These are phyloP conservation scores for Bimuria novae-zelandiae DNA, from an alignment of 2,329 filamentous ascomycete species.

Conservation along the genomic window DNA sequence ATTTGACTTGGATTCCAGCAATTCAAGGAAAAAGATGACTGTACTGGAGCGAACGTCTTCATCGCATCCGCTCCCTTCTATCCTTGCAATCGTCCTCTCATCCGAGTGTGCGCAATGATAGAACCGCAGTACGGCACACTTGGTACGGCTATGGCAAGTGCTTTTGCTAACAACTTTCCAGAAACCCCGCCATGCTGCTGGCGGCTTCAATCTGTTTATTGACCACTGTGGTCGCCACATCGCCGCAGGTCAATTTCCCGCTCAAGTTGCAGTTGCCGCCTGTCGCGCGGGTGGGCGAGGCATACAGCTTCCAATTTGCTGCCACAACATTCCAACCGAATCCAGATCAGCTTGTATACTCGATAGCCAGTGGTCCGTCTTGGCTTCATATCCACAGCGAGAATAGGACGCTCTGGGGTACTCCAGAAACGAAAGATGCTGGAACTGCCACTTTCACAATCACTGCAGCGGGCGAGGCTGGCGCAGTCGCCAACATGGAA, in stretches of 20 bases:
- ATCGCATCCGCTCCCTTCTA: constrained; percentile 22
- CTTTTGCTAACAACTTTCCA: constrained; percentile 14
- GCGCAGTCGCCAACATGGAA: constrained; percentile 63
- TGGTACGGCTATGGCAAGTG: not conserved
- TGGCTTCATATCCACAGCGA: constrained; percentile 76
- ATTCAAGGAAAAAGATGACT: constrained; percentile 38
- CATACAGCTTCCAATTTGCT: constrained; percentile 74
- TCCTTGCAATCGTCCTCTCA: constrained; percentile 13
- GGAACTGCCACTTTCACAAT: constrained; percentile 68
- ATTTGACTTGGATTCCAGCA: constrained; percentile 31
- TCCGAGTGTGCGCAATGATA: constrained; percentile 22
- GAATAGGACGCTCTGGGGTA: constrained; percentile 71
- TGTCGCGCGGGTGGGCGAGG: constrained; percentile 69
- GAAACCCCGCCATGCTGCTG: constrained; percentile 23
- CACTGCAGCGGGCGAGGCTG: constrained; percentile 69
- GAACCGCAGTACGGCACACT: constrained; percentile 23
- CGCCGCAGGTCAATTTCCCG: constrained; percentile 63
- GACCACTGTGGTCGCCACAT: constrained; percentile 25
- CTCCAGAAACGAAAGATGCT: constrained; percentile 61
- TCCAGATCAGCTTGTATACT: constrained; percentile 64
- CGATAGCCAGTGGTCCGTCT: constrained; percentile 65
- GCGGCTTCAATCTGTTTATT: constrained; percentile 21
- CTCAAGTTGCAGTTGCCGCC: constrained; percentile 84
- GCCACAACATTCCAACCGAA: constrained; percentile 72
- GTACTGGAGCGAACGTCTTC: constrained; percentile 27